phyloP scores from a whole-genome alignment of 2,329 filamentous ascomycete genomes.

The Fusarium drepaniforme region DNA sequence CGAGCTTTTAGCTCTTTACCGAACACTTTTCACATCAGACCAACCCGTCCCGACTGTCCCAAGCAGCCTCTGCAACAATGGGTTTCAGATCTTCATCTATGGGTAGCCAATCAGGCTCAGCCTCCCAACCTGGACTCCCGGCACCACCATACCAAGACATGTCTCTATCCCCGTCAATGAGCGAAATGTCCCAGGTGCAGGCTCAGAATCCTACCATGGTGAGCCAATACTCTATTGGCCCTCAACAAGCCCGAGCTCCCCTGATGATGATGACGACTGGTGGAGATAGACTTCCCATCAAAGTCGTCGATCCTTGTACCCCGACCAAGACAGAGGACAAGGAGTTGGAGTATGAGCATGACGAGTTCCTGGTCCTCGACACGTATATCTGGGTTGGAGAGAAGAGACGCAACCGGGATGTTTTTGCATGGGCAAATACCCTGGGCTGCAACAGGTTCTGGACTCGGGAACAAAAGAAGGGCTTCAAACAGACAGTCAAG shows the following conservation, averaged over 20 bases:
- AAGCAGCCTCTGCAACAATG: not conserved
- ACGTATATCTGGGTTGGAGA: not conserved
- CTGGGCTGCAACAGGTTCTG: not conserved
- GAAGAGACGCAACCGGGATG: not conserved
- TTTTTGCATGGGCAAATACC: not conserved
- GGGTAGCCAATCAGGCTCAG: not conserved
- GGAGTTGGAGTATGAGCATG: not conserved
- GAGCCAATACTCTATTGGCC: not conserved
- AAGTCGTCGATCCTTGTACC: not conserved
- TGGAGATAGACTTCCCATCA: not conserved
- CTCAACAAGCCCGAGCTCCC: not conserved
- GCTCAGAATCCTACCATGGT: not conserved
- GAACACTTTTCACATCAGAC: not conserved
- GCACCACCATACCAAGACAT: not conserved
- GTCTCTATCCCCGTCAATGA: not conserved
- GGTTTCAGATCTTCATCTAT: not conserved
- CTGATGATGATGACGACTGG: not conserved
- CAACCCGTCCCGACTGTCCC: not conserved
- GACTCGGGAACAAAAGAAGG: not conserved
- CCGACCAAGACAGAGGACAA: not conserved
- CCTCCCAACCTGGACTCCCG: not conserved
- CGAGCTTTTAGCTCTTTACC: not conserved
- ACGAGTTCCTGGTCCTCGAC: not conserved
- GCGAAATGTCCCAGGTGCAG: not conserved
- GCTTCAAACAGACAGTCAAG: not conserved